Conservation (phyloP, 768 basidiomycete species). For the Cystobasidium onofrii region DNA sequence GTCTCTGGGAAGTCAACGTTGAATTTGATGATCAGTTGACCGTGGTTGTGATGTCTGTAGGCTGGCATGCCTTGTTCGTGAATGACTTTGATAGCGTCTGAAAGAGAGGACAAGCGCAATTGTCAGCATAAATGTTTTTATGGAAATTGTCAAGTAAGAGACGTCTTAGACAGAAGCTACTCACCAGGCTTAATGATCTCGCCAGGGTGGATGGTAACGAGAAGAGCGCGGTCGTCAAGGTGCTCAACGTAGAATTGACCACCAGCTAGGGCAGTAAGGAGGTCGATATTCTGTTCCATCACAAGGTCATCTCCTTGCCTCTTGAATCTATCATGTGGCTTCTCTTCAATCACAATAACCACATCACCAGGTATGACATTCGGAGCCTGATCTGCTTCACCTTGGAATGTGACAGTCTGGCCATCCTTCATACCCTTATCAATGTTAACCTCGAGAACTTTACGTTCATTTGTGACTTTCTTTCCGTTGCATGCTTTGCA, state of each 20-base stretch:
- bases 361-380: conserved; percentile 85
- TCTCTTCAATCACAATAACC: conserved; percentile 87
- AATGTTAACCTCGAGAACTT: conserved; percentile 93
- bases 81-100: conserved; percentile 83
- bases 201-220: conserved; percentile 75
- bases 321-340: conserved; percentile 77
- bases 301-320: conserved; percentile 80
- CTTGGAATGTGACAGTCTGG: conserved; percentile 76
- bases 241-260: conserved; percentile 84
- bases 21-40: conserved; percentile 82
- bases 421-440: conserved; percentile 97
- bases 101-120: conserved; percentile 1
- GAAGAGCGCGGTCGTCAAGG: conserved; percentile 79
- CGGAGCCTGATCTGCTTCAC: conserved; percentile 88
- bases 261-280: conserved; percentile 85
- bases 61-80: conserved; percentile 97
- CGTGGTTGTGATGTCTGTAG: conserved; percentile 90
- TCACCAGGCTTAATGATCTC: conserved; percentile 87
- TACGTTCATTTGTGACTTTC: conserved; percentile 88
- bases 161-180: conserved; percentile 40
- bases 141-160: too few relatives aligned
- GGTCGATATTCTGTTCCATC: conserved; percentile 79
- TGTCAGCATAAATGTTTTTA: conserved; percentile 17
- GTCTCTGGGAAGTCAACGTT: conserved; percentile 79
- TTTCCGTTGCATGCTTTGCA: conserved; percentile 90